Conservation (phyloP, 768 basidiomycete genomes). For the Calvatia gigantea region DNA sequence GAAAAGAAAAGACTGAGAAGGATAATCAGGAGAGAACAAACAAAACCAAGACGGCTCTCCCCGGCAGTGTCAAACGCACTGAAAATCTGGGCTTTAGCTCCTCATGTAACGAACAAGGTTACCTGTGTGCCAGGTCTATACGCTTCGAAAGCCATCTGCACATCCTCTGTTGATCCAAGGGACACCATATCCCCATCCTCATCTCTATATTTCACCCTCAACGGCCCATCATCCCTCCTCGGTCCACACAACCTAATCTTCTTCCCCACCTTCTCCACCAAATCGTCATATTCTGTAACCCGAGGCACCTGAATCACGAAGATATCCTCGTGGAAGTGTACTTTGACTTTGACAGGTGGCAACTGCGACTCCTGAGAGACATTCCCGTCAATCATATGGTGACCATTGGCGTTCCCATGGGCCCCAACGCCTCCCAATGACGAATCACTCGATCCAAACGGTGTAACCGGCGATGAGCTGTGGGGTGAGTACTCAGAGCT, state of each 20-base stretch:
- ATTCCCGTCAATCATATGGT: constrained; percentile 2
- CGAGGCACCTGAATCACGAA: constrained; percentile 91
- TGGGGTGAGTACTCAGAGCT: constrained; percentile 86
- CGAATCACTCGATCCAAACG: constrained; percentile 87
- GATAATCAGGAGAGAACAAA: not conserved
- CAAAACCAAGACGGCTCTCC: not conserved
- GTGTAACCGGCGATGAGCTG: constrained; percentile 83
- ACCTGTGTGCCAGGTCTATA: constrained; percentile 79
- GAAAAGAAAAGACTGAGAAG: not conserved
- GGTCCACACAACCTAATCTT: constrained; percentile 93
- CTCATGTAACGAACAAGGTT: constrained; percentile 74
- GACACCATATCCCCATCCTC: constrained; percentile 92
- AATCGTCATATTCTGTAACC: constrained; percentile 71
- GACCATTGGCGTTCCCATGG: constrained; percentile 22
- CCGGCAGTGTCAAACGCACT: not conserved
- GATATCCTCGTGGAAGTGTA: constrained; percentile 92
- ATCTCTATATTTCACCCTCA: constrained; percentile 86
- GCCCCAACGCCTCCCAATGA: constrained; percentile 52
- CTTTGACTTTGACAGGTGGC: constrained; percentile 82
- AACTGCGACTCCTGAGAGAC: not conserved
- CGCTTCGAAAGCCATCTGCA: constrained; percentile 91
- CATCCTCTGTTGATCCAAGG: constrained; percentile 87
- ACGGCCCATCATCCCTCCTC: constrained; percentile 69
- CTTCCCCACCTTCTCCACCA: constrained; percentile 86
- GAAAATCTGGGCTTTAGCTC: not conserved